Conservation (phyloP, 805 yeast genomes). For the Suhomyces pyralidae region DNA sequence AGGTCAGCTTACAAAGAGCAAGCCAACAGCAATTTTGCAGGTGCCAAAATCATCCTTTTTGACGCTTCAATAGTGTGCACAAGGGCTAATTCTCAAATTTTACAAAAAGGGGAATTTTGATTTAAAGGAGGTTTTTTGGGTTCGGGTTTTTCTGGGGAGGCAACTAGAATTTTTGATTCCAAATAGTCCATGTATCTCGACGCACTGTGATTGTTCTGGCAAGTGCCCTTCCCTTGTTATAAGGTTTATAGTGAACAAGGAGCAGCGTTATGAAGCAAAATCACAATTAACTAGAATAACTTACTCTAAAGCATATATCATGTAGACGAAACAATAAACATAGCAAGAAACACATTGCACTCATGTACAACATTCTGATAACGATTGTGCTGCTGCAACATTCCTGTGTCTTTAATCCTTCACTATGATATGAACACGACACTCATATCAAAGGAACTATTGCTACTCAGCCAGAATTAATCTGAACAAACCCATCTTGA, state of each 20-base stretch:
- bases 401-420: not conserved
- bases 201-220: not conserved
- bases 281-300: not conserved
- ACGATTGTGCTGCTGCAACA: not conserved
- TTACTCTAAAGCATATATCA: not conserved
- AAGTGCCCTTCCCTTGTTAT: constrained; percentile 1
- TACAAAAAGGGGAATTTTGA: not conserved
- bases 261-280: not conserved
- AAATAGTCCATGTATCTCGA: not conserved
- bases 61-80: not conserved
- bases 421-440: not conserved
- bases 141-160: not conserved
- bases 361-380: not conserved
- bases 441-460: not conserved
- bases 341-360: not conserved
- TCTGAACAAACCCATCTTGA: not conserved
- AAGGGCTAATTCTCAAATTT: not conserved
- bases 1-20: not conserved
- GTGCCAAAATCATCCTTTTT: not conserved
- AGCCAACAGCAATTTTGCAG: not conserved
- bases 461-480: not conserved
- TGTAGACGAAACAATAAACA: not conserved
- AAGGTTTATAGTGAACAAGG: not conserved
- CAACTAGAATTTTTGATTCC: not conserved
- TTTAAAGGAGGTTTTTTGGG: not conserved